phyloP scores from a whole-genome alignment of 306 rosid genomes.

The Arachis stenosperma region DNA sequence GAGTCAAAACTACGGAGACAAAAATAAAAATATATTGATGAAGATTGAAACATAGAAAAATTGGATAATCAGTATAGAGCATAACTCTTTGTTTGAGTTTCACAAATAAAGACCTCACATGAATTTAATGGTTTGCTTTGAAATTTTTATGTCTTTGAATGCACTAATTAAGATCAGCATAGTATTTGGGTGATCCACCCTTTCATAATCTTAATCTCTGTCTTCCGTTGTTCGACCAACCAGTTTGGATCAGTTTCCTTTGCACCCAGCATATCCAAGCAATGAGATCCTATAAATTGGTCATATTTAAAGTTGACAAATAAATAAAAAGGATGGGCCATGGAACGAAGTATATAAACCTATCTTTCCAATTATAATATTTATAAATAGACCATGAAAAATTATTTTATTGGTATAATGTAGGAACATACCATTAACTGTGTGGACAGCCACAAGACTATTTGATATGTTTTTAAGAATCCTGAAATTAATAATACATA shows the following conservation, averaged over 20 bases:
- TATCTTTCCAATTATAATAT: too few relatives aligned
- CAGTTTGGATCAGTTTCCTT: conserved; percentile 49
- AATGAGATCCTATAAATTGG: conserved; percentile 55
- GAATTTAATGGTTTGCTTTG: too few relatives aligned
- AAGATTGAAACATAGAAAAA: too few relatives aligned
- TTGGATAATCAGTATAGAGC: too few relatives aligned
- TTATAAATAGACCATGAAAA: not conserved
- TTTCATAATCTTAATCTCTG: conserved; percentile 43
- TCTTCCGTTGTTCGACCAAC: conserved; percentile 49
- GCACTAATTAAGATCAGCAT: conserved; percentile 37
- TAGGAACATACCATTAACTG: conserved; percentile 41
- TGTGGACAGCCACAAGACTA: conserved; percentile 48
- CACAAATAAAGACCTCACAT: too few relatives aligned
- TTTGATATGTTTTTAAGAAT: conserved; percentile 53
- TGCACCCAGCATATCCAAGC: conserved; percentile 49
- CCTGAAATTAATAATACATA: conserved; percentile 37
- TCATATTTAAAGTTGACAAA: too few relatives aligned
- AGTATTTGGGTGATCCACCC: conserved; percentile 53
- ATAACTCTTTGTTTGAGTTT: too few relatives aligned
- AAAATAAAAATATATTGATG: too few relatives aligned
- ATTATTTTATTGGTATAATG: not conserved
- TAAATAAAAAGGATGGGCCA: too few relatives aligned
- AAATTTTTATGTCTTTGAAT: not conserved
- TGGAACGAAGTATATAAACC: too few relatives aligned
- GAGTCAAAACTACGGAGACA: too few relatives aligned